Evolutionary conservation across 2,329 filamentous ascomycete species (phyloP).

Genomic region (Colletotrichum godetiae): DNA sequence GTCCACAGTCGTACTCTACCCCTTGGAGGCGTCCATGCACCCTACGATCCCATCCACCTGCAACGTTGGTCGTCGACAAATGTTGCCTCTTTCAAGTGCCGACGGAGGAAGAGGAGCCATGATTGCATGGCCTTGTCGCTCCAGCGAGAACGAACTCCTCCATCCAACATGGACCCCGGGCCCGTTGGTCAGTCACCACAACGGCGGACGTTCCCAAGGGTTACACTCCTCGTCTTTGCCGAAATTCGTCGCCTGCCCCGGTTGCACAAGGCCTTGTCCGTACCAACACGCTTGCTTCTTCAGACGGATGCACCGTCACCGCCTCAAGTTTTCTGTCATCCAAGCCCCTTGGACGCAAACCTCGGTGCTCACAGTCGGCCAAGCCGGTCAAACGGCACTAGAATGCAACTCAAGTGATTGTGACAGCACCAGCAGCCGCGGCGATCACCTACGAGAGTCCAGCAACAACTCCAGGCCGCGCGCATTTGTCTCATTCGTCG

Average conservation of each 20-base stretch:
- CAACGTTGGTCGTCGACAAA: conserved; percentile 23
- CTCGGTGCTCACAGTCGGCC: neutral
- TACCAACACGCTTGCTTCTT: conserved; percentile 10
- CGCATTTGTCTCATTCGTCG: conserved; percentile 11
- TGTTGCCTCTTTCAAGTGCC: conserved; percentile 23
- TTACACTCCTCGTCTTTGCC: conserved; percentile 7
- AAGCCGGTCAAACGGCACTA: conserved; percentile 12
- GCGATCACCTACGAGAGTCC: neutral
- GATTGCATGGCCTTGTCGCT: neutral
- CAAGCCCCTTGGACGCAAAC: conserved; percentile 1
- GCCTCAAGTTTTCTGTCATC: conserved; percentile 31
- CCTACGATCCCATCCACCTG: conserved; percentile 10
- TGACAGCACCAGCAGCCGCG: neutral
- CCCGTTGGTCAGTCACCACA: neutral
- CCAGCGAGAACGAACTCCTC: conserved; percentile 1
- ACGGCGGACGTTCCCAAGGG: neutral
- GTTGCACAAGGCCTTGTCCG: neutral
- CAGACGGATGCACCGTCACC: conserved; percentile 14
- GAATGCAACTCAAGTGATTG: neutral
- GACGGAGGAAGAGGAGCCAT: neutral
- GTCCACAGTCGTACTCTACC: neutral
- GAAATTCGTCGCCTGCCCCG: neutral
- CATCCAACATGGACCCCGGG: neutral
- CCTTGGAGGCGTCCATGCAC: conserved; percentile 4
- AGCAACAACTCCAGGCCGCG: neutral